These are phyloP conservation scores for Trichoderma lentiforme DNA, from an alignment of 2,329 filamentous ascomycete genomes.

Conservation along the genomic window DNA sequence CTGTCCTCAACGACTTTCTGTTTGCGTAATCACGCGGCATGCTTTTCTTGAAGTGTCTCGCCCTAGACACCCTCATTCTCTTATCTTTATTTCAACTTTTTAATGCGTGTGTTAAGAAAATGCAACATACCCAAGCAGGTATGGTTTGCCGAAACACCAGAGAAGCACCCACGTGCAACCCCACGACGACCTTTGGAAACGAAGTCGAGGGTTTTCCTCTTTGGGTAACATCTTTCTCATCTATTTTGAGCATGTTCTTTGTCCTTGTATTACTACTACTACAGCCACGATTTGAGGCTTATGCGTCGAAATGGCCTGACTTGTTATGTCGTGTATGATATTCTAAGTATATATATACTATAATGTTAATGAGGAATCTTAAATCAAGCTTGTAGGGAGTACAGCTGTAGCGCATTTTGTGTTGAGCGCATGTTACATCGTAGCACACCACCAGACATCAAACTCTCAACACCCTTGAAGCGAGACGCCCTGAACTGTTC, in stretches of 20 bases:
- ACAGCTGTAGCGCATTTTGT: too few relatives aligned
- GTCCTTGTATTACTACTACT: not conserved
- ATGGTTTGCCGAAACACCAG: not conserved
- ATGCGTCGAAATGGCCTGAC: not conserved
- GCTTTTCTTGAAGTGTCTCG: not conserved
- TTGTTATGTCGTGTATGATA: not conserved
- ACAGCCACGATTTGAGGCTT: not conserved
- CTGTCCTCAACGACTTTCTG: slow-evolving; percentile 85
- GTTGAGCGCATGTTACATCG: not conserved
- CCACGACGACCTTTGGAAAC: not conserved
- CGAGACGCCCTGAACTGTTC: not conserved
- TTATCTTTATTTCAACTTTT: not conserved
- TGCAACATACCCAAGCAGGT: not conserved
- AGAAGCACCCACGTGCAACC: not conserved
- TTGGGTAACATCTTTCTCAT: not conserved
- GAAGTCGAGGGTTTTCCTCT: not conserved
- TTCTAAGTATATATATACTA: not conserved
- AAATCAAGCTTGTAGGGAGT: not conserved
- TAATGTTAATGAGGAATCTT: not conserved
- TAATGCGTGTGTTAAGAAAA: too few relatives aligned
- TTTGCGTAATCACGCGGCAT: slow-evolving; percentile 51
- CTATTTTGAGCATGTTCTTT: not conserved
- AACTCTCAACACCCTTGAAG: not conserved
- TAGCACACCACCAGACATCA: not conserved
- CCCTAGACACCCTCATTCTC: not conserved